Base-by-base conservation (phyloP, 1,284 basidiomycete species). In the Ceratobasidium sp. region DNA sequence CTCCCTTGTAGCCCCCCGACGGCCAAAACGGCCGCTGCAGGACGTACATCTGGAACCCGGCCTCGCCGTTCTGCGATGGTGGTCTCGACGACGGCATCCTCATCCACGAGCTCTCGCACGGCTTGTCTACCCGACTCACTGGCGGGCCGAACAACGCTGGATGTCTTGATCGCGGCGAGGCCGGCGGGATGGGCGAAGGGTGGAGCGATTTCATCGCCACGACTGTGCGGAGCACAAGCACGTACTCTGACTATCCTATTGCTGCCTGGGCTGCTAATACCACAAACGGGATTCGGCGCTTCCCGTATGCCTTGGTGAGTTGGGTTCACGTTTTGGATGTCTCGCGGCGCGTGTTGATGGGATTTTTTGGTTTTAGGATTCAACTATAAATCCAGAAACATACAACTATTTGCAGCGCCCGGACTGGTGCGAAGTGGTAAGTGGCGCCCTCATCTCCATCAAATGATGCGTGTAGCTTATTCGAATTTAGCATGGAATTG, bases 111-210 rank as follows among this genome's bases (percentile, higher is more conserved):
- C 84, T 83, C 81, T 83, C 86, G 65, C 88, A 89, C 81, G 88
- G 88, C 79, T 82, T 89, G 17, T 87, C 87, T 11, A 89, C 87
- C 51, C 85, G 88, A 77, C 83, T 89, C n/a, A 88, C 87, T 4
- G 88, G 88, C 77, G 87, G 87, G 32, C 87, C 88, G 1, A 83
- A 84, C 74, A 87, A 88, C 82, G 85, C 84, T 70, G 84, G 84
- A 59, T 87, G 86, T 81, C 84, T 88, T 65, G 86, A 86, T 44
- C 87, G 84, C 82, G 86, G 86, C 51, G 87, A 89, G 79, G 84
- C 87, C 0, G 87, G 87, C 17, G 88, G 88, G n/a, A 88, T 88
- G 86, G 88, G 85, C 62, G 85, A 85, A 81, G 87, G 82, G 2
- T 82, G 82, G 82, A 82, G 83, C 32, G 83, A 86, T 78, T 82